Percentiles rank a stretch among this genome's conserved stretches.
Evolutionary conservation across 208 protist species (phyloP).

Genomic region (Acanthamoeba castellanii): DNA sequence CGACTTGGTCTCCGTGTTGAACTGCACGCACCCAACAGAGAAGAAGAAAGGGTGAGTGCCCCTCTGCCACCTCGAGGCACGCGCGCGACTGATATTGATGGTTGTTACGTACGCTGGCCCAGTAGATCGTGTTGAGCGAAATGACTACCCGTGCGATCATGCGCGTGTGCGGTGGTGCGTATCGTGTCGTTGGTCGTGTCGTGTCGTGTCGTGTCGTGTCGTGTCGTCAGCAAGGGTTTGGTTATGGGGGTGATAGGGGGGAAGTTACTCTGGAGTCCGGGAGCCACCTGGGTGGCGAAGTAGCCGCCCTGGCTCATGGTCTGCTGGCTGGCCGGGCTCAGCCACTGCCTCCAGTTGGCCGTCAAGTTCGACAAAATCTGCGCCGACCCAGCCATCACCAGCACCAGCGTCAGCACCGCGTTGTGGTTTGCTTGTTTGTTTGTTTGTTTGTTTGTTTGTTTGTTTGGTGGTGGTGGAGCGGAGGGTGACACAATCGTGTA

Average conservation of each 20-base stretch:
- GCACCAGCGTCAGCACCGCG: no score
- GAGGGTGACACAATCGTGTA: background rate
- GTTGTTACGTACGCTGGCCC: constrained; percentile 24
- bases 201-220: no score
- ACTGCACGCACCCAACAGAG: background rate
- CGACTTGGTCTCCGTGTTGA: constrained; percentile 20
- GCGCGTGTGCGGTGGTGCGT: no score
- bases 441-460: no score
- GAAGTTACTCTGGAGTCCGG: constrained; percentile 33
- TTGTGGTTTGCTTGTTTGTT: no score
- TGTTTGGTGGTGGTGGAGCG: background rate
- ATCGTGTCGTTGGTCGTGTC: no score
- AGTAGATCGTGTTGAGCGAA: constrained; percentile 44
- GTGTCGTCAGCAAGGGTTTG: no score
- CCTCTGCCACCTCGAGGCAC: no score
- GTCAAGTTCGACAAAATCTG: constrained; percentile 22
- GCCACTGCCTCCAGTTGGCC: constrained; percentile 29
- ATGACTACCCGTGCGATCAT: background rate
- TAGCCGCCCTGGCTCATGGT: constrained; percentile 43
- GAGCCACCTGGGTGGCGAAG: background rate
- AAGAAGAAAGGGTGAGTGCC: background rate
- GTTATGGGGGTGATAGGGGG: no score
- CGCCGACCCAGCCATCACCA: background rate
- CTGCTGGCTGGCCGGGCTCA: background rate
- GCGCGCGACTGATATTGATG: no score